Evolutionary conservation across 768 basidiomycete species (phyloP).

Genomic region (Lyophyllum semitale): DNA sequence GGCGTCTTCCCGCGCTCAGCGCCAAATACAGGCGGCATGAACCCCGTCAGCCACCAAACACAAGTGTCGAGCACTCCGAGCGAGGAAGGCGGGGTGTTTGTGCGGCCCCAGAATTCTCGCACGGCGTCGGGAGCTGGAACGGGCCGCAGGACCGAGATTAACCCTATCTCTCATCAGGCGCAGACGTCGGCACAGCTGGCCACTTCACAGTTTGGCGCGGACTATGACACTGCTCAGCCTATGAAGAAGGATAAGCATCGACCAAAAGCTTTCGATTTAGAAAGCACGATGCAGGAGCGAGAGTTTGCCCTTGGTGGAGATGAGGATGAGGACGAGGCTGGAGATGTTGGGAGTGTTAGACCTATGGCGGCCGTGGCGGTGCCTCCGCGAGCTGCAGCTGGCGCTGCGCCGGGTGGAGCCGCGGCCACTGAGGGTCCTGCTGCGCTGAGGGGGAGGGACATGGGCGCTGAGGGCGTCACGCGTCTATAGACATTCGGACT

Average conservation of each 20-base stretch:
- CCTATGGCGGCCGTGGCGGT: neutral
- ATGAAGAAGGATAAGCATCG: constrained; percentile 13
- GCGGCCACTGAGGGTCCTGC: neutral
- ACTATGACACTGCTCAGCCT: constrained; percentile 8
- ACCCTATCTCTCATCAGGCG: constrained; percentile 45
- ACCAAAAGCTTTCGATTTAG: constrained; percentile 14
- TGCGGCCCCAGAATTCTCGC: constrained; percentile 28
- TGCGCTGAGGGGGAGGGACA: constrained; percentile 1
- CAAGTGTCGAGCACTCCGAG: constrained; percentile 17
- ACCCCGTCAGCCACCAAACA: constrained; percentile 40
- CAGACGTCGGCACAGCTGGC: constrained; percentile 27
- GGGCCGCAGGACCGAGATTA: constrained; percentile 29
- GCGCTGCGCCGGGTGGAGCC: neutral
- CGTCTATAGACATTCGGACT: neutral
- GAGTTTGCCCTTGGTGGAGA: constrained; percentile 39
- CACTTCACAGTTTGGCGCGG: constrained; percentile 5
- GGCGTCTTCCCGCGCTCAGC: constrained; percentile 5
- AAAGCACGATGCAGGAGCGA: constrained; percentile 29
- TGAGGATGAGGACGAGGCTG: constrained; percentile 24
- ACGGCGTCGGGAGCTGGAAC: constrained; percentile 7
- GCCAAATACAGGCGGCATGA: constrained; percentile 16
- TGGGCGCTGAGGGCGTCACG: neutral
- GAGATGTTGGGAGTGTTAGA: neutral
- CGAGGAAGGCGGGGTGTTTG: constrained; percentile 26
- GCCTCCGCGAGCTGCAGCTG: neutral